A percentile compares a stretch with the other conserved stretches of the same genome.
Evolutionary conservation across 345 rosid genomes (phyloP).

Genomic region (Rhizophora apiculata): DNA sequence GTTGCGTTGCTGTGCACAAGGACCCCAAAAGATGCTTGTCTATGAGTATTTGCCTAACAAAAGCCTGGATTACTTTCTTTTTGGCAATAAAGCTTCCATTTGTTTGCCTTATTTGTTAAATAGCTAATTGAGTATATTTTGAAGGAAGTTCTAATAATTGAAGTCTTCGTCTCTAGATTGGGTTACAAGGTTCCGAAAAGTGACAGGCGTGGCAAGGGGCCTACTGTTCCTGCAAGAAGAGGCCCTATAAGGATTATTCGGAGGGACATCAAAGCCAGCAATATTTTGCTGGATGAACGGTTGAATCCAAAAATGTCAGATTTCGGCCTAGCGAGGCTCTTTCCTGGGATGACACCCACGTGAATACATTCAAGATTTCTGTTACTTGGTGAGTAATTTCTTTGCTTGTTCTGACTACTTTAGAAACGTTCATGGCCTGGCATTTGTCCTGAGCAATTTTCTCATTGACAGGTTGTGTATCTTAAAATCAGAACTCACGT

Average conservation of each 20-base stretch:
- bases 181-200: conserved; percentile 19
- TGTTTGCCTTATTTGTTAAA: background rate
- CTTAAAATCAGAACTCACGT: background rate
- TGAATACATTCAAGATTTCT: conserved; percentile 66
- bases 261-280: conserved; percentile 36
- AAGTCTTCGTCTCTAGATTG: conserved; percentile 24
- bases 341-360: conserved; percentile 58
- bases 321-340: too few species aligned
- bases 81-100: conserved; percentile 11
- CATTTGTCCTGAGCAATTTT: background rate
- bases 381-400: conserved; percentile 75
- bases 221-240: conserved; percentile 32
- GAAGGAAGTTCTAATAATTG: background rate
- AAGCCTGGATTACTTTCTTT: conserved; percentile 33
- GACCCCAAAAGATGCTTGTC: conserved; percentile 35
- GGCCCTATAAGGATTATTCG: conserved; percentile 34
- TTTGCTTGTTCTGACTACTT: background rate
- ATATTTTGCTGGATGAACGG: conserved; percentile 26
- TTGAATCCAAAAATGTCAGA: conserved; percentile 23
- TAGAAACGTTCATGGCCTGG: background rate
- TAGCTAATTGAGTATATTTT: background rate
- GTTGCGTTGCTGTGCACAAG: conserved; percentile 26
- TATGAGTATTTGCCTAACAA: conserved; percentile 31
- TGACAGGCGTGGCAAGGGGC: conserved; percentile 30
- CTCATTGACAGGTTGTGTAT: too few species aligned